Conservation (phyloP, 1,139 yeast genomes). For the Geotrichum carabidarum region DNA sequence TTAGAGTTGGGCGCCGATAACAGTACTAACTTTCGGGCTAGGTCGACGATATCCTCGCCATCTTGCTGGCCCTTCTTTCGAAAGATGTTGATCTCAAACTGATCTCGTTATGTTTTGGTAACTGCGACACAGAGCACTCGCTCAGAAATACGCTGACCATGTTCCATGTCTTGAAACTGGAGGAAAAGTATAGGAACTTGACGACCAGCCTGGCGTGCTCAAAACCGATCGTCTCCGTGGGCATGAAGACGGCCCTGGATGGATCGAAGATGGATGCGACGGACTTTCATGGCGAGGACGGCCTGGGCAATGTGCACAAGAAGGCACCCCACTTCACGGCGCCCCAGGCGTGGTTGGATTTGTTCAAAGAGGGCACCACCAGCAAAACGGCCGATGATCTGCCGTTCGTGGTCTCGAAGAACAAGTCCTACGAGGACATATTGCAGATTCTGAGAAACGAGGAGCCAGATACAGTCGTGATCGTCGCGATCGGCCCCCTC, state of each 20-base stretch:
- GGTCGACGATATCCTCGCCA: conserved; percentile 42
- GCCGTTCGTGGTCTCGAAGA: conserved; percentile 33
- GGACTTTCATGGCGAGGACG: conserved; percentile 42
- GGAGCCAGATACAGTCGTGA: conserved; percentile 37
- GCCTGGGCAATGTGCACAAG: conserved; percentile 40
- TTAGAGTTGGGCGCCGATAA: background rate
- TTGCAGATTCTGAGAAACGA: conserved; percentile 36
- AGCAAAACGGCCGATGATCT: conserved; percentile 19
- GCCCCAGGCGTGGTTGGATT: conserved; percentile 30
- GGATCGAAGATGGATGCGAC: conserved; percentile 38
- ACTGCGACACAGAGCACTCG: conserved; percentile 38
- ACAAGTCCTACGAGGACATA: conserved; percentile 36
- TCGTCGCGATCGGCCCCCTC: conserved; percentile 42
- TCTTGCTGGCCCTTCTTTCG: conserved; percentile 37
- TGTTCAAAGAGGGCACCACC: conserved; percentile 22
- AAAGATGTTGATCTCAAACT: conserved; percentile 35
- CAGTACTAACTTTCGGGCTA: conserved; percentile 4
- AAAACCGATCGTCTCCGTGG: conserved; percentile 37
- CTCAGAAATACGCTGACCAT: conserved; percentile 37
- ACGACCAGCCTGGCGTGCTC: conserved; percentile 19
- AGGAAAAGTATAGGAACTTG: conserved; percentile 30
- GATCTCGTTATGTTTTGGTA: conserved; percentile 42
- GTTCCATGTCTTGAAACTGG: conserved; percentile 37
- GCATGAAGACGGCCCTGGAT: conserved; percentile 33
- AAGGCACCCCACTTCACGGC: conserved; percentile 38